phyloP scores from a whole-genome alignment of 208 protist genomes.

The Trypanosoma theileri region DNA sequence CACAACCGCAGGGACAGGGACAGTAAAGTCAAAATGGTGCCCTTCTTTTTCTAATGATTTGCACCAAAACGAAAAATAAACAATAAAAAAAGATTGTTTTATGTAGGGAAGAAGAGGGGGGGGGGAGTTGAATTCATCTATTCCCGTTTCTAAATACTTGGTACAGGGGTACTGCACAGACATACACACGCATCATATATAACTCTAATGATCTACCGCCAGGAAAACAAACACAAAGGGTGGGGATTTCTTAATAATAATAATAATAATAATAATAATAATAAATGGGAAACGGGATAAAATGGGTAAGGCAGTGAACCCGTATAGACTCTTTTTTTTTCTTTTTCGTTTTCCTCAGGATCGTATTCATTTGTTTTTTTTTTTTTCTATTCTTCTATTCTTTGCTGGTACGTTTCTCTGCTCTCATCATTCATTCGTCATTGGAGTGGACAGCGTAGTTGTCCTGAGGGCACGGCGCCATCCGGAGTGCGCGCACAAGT shows the following conservation, averaged over 20 bases:
- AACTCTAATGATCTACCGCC: constrained; percentile 1
- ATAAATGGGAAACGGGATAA: not conserved
- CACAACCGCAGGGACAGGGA: too few species aligned
- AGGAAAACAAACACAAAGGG: not conserved
- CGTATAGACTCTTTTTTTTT: not conserved
- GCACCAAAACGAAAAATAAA: constrained; percentile 6
- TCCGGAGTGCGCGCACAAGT: constrained; percentile 5
- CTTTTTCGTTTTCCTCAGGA: not conserved
- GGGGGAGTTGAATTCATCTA: not conserved
- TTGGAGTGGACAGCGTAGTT: not conserved
- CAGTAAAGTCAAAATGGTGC: too few species aligned
- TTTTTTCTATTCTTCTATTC: constrained; percentile 1
- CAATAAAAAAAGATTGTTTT: constrained; percentile 21
- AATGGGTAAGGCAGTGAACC: not conserved
- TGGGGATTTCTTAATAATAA: not conserved
- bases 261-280: too few species aligned
- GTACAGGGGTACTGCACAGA: not conserved
- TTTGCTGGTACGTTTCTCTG: constrained; percentile 4
- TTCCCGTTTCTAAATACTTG: not conserved
- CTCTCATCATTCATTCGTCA: not conserved
- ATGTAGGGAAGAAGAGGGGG: too few species aligned
- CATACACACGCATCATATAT: not conserved
- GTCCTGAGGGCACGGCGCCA: not conserved
- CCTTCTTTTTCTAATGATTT: too few species aligned
- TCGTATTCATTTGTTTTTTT: not conserved